phyloP scores from a whole-genome alignment of 495 filamentous ascomycete species.

The Penicillium robsamsonii region DNA sequence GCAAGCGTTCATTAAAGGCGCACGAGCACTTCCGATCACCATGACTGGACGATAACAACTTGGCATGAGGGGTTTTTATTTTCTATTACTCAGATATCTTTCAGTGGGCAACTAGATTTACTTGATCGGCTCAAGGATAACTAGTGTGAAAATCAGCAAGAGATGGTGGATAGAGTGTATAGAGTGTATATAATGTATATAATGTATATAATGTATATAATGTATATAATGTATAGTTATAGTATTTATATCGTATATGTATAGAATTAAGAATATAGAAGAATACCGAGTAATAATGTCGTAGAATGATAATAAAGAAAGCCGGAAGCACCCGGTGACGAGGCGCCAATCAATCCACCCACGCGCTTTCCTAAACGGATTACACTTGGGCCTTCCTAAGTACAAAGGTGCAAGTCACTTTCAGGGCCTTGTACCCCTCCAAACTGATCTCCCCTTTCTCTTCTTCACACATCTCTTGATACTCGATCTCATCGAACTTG shows the following conservation, averaged over 20 bases:
- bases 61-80: slow-evolving; percentile 11
- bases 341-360: slow-evolving; percentile 29
- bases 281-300: slow-evolving; percentile 1
- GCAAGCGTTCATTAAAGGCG: slow-evolving; percentile 12
- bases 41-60: slow-evolving; percentile 16
- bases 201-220: no score
- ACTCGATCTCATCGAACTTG: background rate
- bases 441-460: background rate
- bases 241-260: background rate
- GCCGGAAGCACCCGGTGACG: slow-evolving; percentile 25
- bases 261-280: background rate
- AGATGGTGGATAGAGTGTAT: background rate
- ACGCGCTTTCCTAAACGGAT: slow-evolving; percentile 17
- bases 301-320: background rate
- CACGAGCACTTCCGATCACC: slow-evolving; percentile 9
- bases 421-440: slow-evolving; percentile 12
- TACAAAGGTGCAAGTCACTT: slow-evolving; percentile 6
- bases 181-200: no score
- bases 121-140: slow-evolving; percentile 4
- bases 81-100: background rate
- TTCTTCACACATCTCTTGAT: background rate
- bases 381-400: slow-evolving; percentile 18
- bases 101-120: background rate
- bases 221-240: background rate
- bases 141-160: background rate